Evolutionary conservation across 78 protist genomes (phyloP), one percentile per base, ranked within the genome.

Genomic region (Dictyostelium purpureum): DNA sequence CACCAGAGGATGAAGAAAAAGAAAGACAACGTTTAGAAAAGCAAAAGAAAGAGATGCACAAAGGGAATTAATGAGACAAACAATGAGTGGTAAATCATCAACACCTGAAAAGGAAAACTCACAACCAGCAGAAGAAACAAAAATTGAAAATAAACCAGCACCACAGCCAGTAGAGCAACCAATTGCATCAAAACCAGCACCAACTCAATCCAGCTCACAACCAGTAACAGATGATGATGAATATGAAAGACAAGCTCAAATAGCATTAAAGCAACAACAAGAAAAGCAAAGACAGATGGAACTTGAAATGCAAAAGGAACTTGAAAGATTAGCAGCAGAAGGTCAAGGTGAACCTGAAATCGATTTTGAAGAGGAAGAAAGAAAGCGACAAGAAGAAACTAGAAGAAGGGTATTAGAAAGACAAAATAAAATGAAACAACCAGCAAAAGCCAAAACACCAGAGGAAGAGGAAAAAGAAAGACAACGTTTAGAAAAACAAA

Each of bases 41-140:
- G 37, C 89, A 81, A 69, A 81, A 74, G 78, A 81, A 81, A 16
- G 89, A 35, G 89, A 81, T 67, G 69, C 43, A 37, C 77, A 81
- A 51, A 45, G 89, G 18, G 78, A 26, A 31, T 21, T 33, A 49
- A 81, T 81, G 89, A 81, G 54, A 51, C 89, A 81, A 51, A 28
- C 35, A 18, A 81, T 81, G 79, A 47, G 31, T n/a, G 67, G 56
- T 26, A 0, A 0, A 5, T 4, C 33, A 42, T 38, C 73, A 6
- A 28, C 33, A 0, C 35, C 70, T 26, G 26, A 12, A 7, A 26
- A 59, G 14, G 19, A 59, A 31, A 6, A 9, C 0, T 31, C 14
- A n/a, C 18, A n/a, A 28, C 35, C 28, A 57, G 26, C 16, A 37
- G 12, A 10, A 19, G 74, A 37, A 37, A 2, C 19, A 19, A 24